Percentiles rank a stretch among this genome's conserved stretches.
These are phyloP conservation scores for Tuctoria greenei DNA, from an alignment of 176 grass and related monocot species.

Conservation along the genomic window DNA sequence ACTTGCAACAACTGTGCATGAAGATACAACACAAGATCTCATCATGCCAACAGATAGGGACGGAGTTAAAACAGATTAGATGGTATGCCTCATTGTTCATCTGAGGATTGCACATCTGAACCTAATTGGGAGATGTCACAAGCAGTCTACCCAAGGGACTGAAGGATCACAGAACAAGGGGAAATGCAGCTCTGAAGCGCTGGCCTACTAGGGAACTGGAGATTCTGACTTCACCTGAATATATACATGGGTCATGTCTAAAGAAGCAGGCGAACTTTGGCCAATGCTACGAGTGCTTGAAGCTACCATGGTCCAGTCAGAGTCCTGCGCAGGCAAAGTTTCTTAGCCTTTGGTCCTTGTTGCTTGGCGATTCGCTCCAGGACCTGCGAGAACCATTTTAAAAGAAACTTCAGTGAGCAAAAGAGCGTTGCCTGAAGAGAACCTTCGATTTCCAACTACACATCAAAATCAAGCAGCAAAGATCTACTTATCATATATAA, in stretches of 20 bases:
- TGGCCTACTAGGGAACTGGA: background rate
- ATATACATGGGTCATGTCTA: slow-evolving; percentile 31
- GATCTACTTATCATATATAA: slow-evolving; percentile 15
- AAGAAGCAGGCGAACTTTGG: slow-evolving; percentile 16
- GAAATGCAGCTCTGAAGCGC: slow-evolving; percentile 16
- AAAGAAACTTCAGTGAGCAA: slow-evolving; percentile 20
- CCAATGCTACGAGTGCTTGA: slow-evolving; percentile 26
- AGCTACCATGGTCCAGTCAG: slow-evolving; percentile 68
- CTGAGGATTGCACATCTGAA: slow-evolving; percentile 19
- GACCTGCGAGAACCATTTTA: slow-evolving; percentile 47
- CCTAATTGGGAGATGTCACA: slow-evolving; percentile 23
- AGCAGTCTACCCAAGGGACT: slow-evolving; percentile 7
- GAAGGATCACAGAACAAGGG: slow-evolving; percentile 11
- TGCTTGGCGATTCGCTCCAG: slow-evolving; percentile 57
- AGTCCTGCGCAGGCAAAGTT: slow-evolving; percentile 57
- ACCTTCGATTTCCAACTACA: background rate
- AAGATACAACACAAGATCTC: slow-evolving; percentile 7
- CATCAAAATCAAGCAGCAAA: slow-evolving; percentile 18
- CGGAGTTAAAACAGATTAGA: slow-evolving; percentile 45
- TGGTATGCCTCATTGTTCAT: slow-evolving; percentile 36
- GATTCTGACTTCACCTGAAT: slow-evolving; percentile 38
- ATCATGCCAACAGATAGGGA: slow-evolving; percentile 11
- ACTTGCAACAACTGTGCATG: slow-evolving; percentile 23
- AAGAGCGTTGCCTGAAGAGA: background rate
- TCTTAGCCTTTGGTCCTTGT: slow-evolving; percentile 60